phyloP scores from a whole-genome alignment of 257 asterid species.

The Salvia splendens region DNA sequence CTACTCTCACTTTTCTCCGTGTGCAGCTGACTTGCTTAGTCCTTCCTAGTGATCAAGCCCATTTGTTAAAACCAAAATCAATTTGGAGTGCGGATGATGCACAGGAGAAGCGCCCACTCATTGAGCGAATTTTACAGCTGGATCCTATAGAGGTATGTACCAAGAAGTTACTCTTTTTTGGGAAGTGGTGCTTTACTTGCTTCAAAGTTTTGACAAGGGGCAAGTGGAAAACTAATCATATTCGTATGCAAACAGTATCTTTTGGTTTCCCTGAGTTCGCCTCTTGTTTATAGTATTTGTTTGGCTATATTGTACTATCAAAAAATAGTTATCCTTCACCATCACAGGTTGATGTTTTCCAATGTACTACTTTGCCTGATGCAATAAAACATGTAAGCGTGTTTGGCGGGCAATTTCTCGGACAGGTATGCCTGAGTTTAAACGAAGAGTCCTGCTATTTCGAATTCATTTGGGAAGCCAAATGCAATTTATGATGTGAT shows the following conservation, averaged over 20 bases:
- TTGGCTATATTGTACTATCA: conserved; percentile 5
- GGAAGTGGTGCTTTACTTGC: conserved; percentile 11
- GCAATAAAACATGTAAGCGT: conserved; percentile 91
- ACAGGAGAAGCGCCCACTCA: conserved; percentile 63
- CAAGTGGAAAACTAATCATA: conserved; percentile 9
- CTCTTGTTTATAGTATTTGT: background rate
- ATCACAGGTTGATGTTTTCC: conserved; percentile 72
- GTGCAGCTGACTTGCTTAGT: conserved; percentile 86
- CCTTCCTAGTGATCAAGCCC: conserved; percentile 66
- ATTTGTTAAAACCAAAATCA: conserved; percentile 69
- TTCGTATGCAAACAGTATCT: too few species aligned
- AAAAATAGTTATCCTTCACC: conserved; percentile 20
- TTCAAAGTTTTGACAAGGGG: conserved; percentile 1
- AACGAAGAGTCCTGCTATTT: conserved; percentile 10
- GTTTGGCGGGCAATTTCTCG: conserved; percentile 97
- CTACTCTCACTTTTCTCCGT: conserved; percentile 31
- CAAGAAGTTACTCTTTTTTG: conserved; percentile 6
- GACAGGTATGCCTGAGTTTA: conserved; percentile 65
- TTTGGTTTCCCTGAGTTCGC: too few species aligned
- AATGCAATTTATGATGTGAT: conserved; percentile 2
- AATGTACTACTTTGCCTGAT: conserved; percentile 89
- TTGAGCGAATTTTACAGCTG: conserved; percentile 77
- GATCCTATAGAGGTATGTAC: conserved; percentile 81
- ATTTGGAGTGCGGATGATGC: conserved; percentile 83
- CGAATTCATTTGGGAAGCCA: conserved; percentile 12